phyloP scores from a whole-genome alignment of 2,329 filamentous ascomycete species.

The Neurospora crassa region DNA sequence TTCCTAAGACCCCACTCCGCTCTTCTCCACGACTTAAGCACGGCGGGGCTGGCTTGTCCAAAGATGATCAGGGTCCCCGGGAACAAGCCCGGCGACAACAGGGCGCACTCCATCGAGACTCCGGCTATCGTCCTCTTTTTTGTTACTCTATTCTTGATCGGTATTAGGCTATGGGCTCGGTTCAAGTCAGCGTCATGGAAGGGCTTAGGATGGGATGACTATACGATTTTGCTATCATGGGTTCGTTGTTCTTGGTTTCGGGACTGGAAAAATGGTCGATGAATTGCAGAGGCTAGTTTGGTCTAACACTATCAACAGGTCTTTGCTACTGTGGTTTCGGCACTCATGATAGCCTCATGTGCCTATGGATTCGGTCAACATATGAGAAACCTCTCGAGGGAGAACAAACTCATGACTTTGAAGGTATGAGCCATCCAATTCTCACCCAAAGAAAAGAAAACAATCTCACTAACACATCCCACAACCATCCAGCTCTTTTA shows the following conservation, averaged over 20 bases:
- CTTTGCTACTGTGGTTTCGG: conserved; percentile 27
- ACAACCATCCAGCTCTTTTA: conserved; percentile 33
- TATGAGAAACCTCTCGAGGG: conserved; percentile 23
- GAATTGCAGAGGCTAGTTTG: not conserved
- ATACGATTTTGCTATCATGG: conserved; percentile 25
- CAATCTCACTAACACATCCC: not conserved
- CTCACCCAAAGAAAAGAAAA: not conserved
- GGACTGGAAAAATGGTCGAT: not conserved
- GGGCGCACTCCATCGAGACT: conserved; percentile 27
- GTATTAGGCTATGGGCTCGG: conserved; percentile 30
- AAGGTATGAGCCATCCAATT: conserved; percentile 22
- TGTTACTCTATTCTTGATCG: conserved; percentile 31
- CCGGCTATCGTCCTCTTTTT: conserved; percentile 34
- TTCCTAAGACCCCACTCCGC: not conserved
- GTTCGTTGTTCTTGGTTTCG: conserved; percentile 9
- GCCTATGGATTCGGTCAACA: conserved; percentile 34
- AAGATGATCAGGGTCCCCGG: conserved; percentile 19
- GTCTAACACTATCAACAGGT: conserved; percentile 16
- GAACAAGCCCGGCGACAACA: conserved; percentile 25
- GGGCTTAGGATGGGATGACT: conserved; percentile 30
- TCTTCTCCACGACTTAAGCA: not conserved
- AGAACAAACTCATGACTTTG: conserved; percentile 28
- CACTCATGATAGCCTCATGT: conserved; percentile 31
- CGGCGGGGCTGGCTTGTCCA: not conserved
- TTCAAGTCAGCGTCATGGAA: conserved; percentile 26